These are phyloP conservation scores for Dactylellina cionopaga DNA, from an alignment of 2,329 filamentous ascomycete genomes.

Conservation along the genomic window DNA sequence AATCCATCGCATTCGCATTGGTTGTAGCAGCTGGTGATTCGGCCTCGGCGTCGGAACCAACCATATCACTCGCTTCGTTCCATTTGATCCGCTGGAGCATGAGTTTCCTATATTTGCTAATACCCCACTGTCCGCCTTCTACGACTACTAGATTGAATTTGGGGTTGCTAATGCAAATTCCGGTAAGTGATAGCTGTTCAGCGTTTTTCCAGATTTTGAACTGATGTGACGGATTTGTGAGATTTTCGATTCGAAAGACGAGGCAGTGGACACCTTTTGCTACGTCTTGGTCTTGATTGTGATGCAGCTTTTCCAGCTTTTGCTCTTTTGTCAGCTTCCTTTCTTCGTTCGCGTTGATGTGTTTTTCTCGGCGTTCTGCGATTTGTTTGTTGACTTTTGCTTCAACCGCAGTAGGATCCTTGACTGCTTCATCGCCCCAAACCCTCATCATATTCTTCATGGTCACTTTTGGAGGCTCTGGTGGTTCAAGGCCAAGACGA, in stretches of 20 bases:
- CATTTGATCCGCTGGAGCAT: constrained; percentile 95
- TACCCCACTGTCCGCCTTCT: constrained; percentile 85
- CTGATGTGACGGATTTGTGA: constrained; percentile 92
- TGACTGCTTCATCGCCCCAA: constrained; percentile 88
- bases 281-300: constrained; percentile 87
- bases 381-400: constrained; percentile 93
- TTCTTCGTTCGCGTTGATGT: constrained; percentile 81
- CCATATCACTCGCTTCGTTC: constrained; percentile 79
- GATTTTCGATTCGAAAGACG: constrained; percentile 86
- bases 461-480: constrained; percentile 94
- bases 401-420: constrained; percentile 96
- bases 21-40: constrained; percentile 31
- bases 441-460: constrained; percentile 98
- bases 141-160: constrained; percentile 89
- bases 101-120: constrained; percentile 87
- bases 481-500: constrained; percentile 84
- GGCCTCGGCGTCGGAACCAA: constrained; percentile 61
- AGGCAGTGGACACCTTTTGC: constrained; percentile 84
- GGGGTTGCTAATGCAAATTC: constrained; percentile 90
- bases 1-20: constrained; percentile 71
- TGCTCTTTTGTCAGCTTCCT: constrained; percentile 90
- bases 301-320: constrained; percentile 80
- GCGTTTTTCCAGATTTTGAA: constrained; percentile 94
- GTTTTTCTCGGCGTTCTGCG: constrained; percentile 80
- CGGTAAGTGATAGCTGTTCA: constrained; percentile 85